A percentile compares a stretch with the other conserved stretches of the same genome.
These are phyloP conservation scores for Cytidiella melzeri DNA, from an alignment of 768 basidiomycete genomes.

Conservation along the genomic window DNA sequence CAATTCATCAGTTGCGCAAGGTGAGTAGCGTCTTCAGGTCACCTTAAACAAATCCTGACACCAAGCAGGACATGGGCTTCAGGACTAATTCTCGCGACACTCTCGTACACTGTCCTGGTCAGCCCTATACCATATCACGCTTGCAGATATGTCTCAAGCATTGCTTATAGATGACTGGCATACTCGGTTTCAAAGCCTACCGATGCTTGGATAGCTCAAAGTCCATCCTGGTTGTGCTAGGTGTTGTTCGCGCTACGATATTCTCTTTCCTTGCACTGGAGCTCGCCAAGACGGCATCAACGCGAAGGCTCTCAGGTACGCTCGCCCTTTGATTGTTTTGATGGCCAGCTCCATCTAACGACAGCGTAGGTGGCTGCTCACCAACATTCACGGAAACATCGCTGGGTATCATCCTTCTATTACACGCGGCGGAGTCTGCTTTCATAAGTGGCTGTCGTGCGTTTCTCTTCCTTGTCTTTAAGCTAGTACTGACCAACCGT, in stretches of 20 bases:
- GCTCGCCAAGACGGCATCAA: slow-evolving; percentile 30
- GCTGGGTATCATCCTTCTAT: slow-evolving; percentile 35
- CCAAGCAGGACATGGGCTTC: slow-evolving; percentile 9
- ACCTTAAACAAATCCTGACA: neutral
- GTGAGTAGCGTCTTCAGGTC: slow-evolving; percentile 35
- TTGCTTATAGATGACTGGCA: slow-evolving; percentile 52
- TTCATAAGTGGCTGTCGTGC: slow-evolving; percentile 58
- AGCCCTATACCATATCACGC: no score
- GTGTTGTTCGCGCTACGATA: slow-evolving; percentile 37
- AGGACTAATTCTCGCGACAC: slow-evolving; percentile 8
- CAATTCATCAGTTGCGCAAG: slow-evolving; percentile 35
- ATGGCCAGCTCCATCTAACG: no score
- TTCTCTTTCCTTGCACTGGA: slow-evolving; percentile 38
- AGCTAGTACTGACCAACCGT: slow-evolving; percentile 6
- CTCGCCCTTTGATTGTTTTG: no score
- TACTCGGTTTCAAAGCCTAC: slow-evolving; percentile 62
- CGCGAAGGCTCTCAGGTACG: slow-evolving; percentile 45
- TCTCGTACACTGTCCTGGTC: slow-evolving; percentile 22
- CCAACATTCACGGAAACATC: slow-evolving; percentile 26
- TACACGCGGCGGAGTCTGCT: slow-evolving; percentile 48
- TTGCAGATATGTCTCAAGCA: no score
- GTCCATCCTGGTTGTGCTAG: slow-evolving; percentile 40
- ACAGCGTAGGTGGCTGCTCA: slow-evolving; percentile 49
- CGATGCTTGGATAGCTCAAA: slow-evolving; percentile 56
- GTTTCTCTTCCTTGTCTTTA: slow-evolving; percentile 19